Conservation (phyloP, 1,284 basidiomycete species). For the Leccinum holopus region DNA sequence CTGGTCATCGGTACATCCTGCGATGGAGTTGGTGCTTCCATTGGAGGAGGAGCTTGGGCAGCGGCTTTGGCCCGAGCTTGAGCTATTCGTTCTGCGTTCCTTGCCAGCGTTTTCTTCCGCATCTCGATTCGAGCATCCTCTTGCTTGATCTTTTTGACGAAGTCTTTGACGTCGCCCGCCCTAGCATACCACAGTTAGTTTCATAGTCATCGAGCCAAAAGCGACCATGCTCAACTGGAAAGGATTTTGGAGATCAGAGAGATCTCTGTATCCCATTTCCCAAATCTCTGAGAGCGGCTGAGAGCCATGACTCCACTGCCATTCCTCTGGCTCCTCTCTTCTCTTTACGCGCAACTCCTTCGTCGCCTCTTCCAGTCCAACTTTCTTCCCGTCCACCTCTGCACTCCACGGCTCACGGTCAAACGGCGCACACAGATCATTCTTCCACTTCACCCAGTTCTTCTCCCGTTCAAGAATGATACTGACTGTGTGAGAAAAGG, state of each 20-base stretch:
- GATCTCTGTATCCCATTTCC: slow-evolving; percentile 70
- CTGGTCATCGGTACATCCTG: slow-evolving; percentile 23
- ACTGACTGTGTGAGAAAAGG: slow-evolving; percentile 69
- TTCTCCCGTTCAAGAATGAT: slow-evolving; percentile 75
- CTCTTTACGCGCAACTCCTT: slow-evolving; percentile 48
- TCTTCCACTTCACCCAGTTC: slow-evolving; percentile 88
- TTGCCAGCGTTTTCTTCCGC: slow-evolving; percentile 54
- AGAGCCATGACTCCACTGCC: slow-evolving; percentile 62
- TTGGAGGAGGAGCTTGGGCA: slow-evolving; percentile 15
- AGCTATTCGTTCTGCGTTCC: slow-evolving; percentile 45
- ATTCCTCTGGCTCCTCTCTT: slow-evolving; percentile 55
- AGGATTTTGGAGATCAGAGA: slow-evolving; percentile 59
- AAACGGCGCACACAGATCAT: slow-evolving; percentile 71
- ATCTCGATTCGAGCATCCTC: slow-evolving; percentile 63
- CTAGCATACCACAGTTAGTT: slow-evolving; percentile 36
- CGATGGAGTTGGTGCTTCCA: slow-evolving; percentile 25
- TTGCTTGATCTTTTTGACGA: slow-evolving; percentile 64
- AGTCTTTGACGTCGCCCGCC: slow-evolving; percentile 69
- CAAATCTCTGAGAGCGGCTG: slow-evolving; percentile 73
- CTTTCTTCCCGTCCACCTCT: slow-evolving; percentile 47
- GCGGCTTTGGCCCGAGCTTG: slow-evolving; percentile 45
- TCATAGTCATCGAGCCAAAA: neutral
- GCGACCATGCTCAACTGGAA: slow-evolving; percentile 53
- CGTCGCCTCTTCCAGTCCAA: slow-evolving; percentile 64
- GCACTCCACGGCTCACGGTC: slow-evolving; percentile 64